Percentiles rank a stretch among this genome's conserved stretches.
Evolutionary conservation across 306 rosid species (phyloP).

Genomic region (Vigna mungo): DNA sequence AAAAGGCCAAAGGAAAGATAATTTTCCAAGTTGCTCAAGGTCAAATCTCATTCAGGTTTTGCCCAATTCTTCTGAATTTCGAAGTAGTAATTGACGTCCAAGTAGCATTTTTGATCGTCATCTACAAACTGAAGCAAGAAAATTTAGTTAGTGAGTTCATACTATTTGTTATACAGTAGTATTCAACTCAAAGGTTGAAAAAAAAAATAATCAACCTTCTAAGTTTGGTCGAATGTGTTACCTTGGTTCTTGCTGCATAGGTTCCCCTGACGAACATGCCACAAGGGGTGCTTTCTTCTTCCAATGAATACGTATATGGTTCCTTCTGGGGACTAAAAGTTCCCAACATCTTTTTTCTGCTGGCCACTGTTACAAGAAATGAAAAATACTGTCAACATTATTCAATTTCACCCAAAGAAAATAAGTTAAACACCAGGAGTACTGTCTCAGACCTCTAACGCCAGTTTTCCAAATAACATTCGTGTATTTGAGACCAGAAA

Average conservation of each 20-base stretch:
- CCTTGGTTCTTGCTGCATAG: constrained; percentile 76
- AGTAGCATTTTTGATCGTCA: constrained; percentile 80
- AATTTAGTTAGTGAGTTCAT: constrained; percentile 10
- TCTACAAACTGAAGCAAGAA: constrained; percentile 68
- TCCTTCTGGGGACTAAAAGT: constrained; percentile 74
- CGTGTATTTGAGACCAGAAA: constrained; percentile 83
- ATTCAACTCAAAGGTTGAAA: background rate
- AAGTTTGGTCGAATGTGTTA: constrained; percentile 28
- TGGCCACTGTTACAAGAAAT: constrained; percentile 58
- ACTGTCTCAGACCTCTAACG: constrained; percentile 60
- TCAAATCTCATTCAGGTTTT: constrained; percentile 44
- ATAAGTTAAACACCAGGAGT: constrained; percentile 13
- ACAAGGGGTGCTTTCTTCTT: constrained; percentile 76
- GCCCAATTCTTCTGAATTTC: constrained; percentile 84
- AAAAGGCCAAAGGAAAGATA: constrained; percentile 37
- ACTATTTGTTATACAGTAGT: background rate
- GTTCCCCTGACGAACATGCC: constrained; percentile 79
- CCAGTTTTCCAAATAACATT: constrained; percentile 79
- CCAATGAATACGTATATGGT: constrained; percentile 61
- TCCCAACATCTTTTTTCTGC: constrained; percentile 77
- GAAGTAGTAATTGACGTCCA: constrained; percentile 74
- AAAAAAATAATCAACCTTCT: background rate
- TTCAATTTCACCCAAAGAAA: background rate
- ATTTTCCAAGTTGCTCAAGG: constrained; percentile 17
- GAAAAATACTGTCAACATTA: background rate